phyloP scores from a whole-genome alignment of 257 asterid genomes.

The Solanum pinnatisectum region DNA sequence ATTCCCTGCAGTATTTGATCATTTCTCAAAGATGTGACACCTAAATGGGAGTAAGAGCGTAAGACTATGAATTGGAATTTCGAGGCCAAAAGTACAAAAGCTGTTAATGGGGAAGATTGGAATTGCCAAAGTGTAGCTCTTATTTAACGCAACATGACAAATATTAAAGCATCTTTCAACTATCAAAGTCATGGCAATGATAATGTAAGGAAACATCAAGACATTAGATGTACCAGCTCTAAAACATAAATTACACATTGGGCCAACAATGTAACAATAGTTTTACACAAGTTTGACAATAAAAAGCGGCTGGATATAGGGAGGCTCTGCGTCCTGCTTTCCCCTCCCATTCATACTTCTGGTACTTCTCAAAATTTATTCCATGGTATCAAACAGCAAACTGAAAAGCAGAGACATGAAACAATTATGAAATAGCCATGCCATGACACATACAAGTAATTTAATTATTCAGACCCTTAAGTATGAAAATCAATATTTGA shows the following conservation, averaged over 20 bases:
- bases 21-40: neutral
- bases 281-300: neutral
- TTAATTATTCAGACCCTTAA: neutral
- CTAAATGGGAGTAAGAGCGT: neutral
- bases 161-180: neutral
- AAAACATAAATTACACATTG: neutral
- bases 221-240: neutral
- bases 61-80: neutral
- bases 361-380: neutral
- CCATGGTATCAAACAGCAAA: neutral
- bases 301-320: neutral
- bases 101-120: neutral
- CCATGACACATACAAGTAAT: neutral
- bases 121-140: neutral
- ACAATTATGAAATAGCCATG: neutral
- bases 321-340: neutral
- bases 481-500: neutral
- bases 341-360: neutral
- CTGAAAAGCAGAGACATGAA: neutral
- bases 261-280: neutral
- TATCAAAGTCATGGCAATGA: neutral
- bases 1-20: neutral
- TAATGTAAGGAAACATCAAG: neutral
- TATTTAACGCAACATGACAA: neutral
- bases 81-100: neutral